Evolutionary conservation across 257 asterid genomes (phyloP), one percentile per base, ranked within the genome.

Genomic region (Eustoma russellianum): DNA sequence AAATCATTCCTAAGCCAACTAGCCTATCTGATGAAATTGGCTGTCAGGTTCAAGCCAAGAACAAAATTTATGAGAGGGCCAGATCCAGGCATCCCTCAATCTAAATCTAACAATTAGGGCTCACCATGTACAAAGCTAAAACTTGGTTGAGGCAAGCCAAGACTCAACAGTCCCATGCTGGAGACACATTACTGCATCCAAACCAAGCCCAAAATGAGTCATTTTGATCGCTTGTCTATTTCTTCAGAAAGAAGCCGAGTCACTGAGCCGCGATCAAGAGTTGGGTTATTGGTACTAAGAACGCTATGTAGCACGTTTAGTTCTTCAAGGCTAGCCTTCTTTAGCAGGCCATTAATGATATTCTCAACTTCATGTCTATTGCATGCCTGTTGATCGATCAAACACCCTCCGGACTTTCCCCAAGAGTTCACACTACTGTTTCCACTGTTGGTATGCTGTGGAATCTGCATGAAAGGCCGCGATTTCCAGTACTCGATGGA

Each of bases 401-500:
- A 17, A 38, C 43, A 9, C 55, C 64, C 69, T 68, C 80, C 90
- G 0, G 75, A 17, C 68, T 81, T 80, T 57, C 69, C n/a, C 33
- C 18, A 61, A 55, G 34, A 48, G 67, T 76, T 50, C 40, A 52
- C 52, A 48, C 35, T 48, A 56, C 46, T 54, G 57, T 58, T 74
- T 43, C 47, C 68, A 12, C 60, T 53, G 49, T 67, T 73, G 47
- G 71, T 50, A 44, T 71, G 76, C 52, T 66, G 79, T 18, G 95
- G 83, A 45, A 77, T 77, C 70, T 78, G 97, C 94, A 83, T 76
- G 28, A 88, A 64, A 10, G 97, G 95, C 68, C 95, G 74, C 12
- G 98, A 79, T 68, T 72, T 76, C 98, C 98, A 91, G 77, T 87
- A 85, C 41, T 80, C 83, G 7, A 69, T 55, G 60, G 90, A 82